Conservation (phyloP, 495 filamentous ascomycete genomes). For the Penicillium arizonense region DNA sequence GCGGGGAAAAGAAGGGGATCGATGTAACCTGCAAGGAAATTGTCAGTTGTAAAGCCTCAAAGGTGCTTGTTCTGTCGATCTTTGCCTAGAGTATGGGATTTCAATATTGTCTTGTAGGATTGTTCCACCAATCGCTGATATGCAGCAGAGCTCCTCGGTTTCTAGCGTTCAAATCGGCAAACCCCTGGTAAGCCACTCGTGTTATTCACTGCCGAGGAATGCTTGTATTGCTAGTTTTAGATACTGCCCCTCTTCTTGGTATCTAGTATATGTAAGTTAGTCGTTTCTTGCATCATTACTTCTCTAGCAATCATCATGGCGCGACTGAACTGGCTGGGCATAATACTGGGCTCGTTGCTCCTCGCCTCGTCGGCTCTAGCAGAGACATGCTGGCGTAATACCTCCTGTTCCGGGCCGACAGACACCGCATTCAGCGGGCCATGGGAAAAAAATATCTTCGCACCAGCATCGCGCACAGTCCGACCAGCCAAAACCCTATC, state of each 20-base stretch:
- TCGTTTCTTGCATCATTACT: too few relatives aligned
- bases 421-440: conserved; percentile 53
- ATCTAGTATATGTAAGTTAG: conserved; percentile 4
- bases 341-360: conserved; percentile 16
- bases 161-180: not conserved
- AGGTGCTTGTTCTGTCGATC: conserved; percentile 17
- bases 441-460: conserved; percentile 62
- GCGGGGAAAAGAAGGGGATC: conserved; percentile 6
- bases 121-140: conserved; percentile 22
- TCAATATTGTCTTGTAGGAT: not conserved
- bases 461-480: conserved; percentile 53
- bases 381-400: conserved; percentile 55
- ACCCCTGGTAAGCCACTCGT: conserved; percentile 1
- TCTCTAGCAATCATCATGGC: conserved; percentile 12
- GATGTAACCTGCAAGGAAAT: not conserved
- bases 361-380: conserved; percentile 20
- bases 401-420: conserved; percentile 52
- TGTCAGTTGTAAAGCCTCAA: conserved; percentile 2
- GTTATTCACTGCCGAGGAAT: conserved; percentile 10
- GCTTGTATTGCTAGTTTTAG: not conserved
- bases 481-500: conserved; percentile 46
- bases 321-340: conserved; percentile 8
- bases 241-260: not conserved
- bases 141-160: not conserved
- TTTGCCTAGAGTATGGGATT: conserved; percentile 5